phyloP scores from a whole-genome alignment of 2,329 filamentous ascomycete genomes.

The Dichotomopilus funicola region DNA sequence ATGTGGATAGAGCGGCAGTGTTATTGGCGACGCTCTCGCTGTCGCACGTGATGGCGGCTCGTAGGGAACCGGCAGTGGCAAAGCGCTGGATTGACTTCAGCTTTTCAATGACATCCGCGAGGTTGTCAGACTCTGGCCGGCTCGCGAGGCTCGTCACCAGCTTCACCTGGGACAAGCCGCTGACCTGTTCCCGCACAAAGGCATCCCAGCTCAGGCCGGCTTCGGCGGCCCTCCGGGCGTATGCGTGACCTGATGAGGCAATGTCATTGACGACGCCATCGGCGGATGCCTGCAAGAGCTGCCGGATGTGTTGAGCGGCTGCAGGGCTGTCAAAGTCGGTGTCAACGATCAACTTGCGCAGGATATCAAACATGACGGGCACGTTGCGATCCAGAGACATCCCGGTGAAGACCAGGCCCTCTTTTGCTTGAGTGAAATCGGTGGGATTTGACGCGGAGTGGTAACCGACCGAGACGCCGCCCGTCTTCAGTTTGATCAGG shows the following conservation, averaged over 20 bases:
- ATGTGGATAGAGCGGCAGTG: constrained; percentile 61
- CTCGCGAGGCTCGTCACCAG: constrained; percentile 73
- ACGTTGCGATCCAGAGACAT: constrained; percentile 88
- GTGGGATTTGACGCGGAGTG: constrained; percentile 73
- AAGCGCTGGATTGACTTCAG: constrained; percentile 79
- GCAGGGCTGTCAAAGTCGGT: constrained; percentile 84
- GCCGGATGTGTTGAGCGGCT: constrained; percentile 73
- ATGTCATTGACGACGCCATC: constrained; percentile 90
- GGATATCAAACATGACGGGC: constrained; percentile 80
- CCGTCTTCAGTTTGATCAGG: constrained; percentile 91
- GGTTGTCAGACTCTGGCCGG: constrained; percentile 59
- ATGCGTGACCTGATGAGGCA: constrained; percentile 82
- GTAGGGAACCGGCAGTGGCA: constrained; percentile 62
- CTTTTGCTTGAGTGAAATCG: constrained; percentile 62
- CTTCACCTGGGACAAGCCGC: constrained; percentile 84
- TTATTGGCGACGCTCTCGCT: constrained; percentile 65
- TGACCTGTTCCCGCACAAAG: constrained; percentile 74
- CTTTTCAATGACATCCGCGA: constrained; percentile 71
- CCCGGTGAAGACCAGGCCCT: constrained; percentile 78
- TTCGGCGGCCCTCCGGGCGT: constrained; percentile 76
- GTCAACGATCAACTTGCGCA: constrained; percentile 73
- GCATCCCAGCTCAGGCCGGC: constrained; percentile 68
- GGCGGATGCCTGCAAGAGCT: constrained; percentile 78
- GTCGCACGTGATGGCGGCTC: constrained; percentile 81
- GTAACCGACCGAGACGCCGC: constrained; percentile 78